These are phyloP conservation scores for Albifimbria verrucaria DNA, from an alignment of 2,329 filamentous ascomycete genomes.

Conservation along the genomic window DNA sequence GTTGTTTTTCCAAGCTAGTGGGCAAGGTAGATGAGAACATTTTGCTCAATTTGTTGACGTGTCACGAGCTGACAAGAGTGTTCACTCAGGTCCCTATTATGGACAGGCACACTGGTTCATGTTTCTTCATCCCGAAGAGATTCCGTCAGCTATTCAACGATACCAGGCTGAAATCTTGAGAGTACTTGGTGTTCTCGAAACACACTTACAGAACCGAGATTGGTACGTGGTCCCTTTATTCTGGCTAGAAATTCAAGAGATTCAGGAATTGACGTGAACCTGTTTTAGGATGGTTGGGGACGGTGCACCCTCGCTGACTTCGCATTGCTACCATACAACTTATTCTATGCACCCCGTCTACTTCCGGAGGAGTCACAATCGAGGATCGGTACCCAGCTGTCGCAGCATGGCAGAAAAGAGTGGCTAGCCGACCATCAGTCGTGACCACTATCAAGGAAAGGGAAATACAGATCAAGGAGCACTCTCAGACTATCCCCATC, in stretches of 20 bases:
- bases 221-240: constrained; percentile 1
- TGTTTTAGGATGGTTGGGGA: neutral
- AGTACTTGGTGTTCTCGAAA: neutral
- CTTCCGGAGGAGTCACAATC: neutral
- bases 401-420: neutral
- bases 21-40: neutral
- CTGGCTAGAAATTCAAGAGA: too few species aligned
- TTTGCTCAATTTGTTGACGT: neutral
- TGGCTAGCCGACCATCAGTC: neutral
- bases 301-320: constrained; percentile 1
- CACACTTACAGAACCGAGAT: neutral
- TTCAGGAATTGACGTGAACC: too few species aligned
- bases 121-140: constrained; percentile 1
- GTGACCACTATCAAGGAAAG: neutral
- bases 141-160: neutral
- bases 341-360: constrained; percentile 2
- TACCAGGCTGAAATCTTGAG: constrained; percentile 1
- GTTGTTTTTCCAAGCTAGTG: constrained; percentile 2
- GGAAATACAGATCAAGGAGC: neutral
- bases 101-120: constrained; percentile 2
- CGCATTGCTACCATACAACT: constrained; percentile 1
- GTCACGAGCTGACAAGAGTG: neutral
- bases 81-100: neutral
- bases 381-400: neutral
- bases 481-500: neutral